Conservation (phyloP, 2,329 filamentous ascomycete genomes). For the Ophiosphaerella narmari region DNA sequence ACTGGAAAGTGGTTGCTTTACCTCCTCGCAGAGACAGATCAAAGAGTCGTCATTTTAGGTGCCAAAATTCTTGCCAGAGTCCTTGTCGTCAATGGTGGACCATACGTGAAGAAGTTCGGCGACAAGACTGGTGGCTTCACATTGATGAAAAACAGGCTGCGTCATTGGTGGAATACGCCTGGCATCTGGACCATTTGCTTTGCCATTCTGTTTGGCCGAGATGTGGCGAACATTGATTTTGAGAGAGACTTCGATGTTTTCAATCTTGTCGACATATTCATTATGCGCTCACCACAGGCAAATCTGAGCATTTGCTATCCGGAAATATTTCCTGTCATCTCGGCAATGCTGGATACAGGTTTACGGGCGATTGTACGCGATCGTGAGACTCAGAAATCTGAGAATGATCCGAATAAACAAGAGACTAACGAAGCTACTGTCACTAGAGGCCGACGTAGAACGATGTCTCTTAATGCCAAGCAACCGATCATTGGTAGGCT, state of each 20-base stretch:
- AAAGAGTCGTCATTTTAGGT: constrained; percentile 79
- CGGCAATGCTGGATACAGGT: constrained; percentile 84
- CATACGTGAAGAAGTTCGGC: constrained; percentile 83
- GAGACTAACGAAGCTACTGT: constrained; percentile 22
- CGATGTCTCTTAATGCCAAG: constrained; percentile 69
- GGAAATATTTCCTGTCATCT: constrained; percentile 79
- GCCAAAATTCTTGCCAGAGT: constrained; percentile 83
- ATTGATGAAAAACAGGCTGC: constrained; percentile 81
- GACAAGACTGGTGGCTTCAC: constrained; percentile 86
- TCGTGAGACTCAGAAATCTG: constrained; percentile 29
- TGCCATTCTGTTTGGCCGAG: constrained; percentile 82
- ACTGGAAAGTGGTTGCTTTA: constrained; percentile 98
- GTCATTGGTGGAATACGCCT: constrained; percentile 85
- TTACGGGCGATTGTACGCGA: constrained; percentile 59
- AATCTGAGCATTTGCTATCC: constrained; percentile 72
- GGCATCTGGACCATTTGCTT: constrained; percentile 87
- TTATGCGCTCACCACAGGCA: constrained; percentile 41
- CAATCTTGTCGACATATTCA: constrained; percentile 74
- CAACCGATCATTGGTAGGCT: constrained; percentile 47
- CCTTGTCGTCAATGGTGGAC: constrained; percentile 77
- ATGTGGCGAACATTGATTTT: constrained; percentile 75
- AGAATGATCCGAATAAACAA: constrained; percentile 20
- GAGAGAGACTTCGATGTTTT: constrained; percentile 74
- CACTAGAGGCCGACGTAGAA: constrained; percentile 58
- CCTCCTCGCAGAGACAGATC: constrained; percentile 82